Evolutionary conservation across 1,139 yeast genomes (phyloP).

Genomic region (Pichia sp.): DNA sequence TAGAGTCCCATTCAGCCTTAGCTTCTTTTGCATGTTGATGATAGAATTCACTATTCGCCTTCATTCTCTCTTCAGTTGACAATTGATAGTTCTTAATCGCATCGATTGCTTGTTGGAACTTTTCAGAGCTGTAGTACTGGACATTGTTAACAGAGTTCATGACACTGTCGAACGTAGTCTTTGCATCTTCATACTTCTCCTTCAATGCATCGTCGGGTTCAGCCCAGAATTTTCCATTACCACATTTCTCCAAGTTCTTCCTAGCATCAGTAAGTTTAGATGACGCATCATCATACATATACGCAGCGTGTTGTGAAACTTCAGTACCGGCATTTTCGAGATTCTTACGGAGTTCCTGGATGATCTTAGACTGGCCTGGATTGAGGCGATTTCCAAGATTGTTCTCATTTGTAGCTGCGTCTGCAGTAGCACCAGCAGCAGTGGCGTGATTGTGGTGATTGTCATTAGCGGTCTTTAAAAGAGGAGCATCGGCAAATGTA

Average conservation of each 20-base stretch:
- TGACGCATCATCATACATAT: conserved; percentile 13
- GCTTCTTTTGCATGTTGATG: conserved; percentile 12
- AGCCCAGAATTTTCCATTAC: conserved; percentile 13
- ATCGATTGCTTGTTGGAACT: conserved; percentile 15
- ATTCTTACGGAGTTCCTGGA: conserved; percentile 9
- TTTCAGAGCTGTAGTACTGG: conserved; percentile 39
- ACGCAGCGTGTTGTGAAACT: conserved; percentile 11
- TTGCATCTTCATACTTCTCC: conserved; percentile 14
- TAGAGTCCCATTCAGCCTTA: conserved; percentile 13
- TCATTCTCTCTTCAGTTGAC: conserved; percentile 27
- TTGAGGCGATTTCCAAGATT: neutral
- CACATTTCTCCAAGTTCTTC: conserved; percentile 6
- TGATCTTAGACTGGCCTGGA: neutral
- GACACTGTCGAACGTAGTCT: conserved; percentile 1
- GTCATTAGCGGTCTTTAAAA: neutral
- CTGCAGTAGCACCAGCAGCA: too few relatives aligned
- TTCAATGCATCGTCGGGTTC: conserved; percentile 5
- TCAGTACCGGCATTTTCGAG: conserved; percentile 7
- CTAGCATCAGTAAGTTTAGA: conserved; percentile 13
- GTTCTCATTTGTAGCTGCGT: neutral
- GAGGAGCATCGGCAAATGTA: too few relatives aligned
- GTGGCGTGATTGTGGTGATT: too few relatives aligned
- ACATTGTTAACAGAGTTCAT: conserved; percentile 29
- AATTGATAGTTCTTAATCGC: conserved; percentile 31
- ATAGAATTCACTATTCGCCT: conserved; percentile 5